A percentile compares a stretch with the other conserved stretches of the same genome.
These are phyloP conservation scores for Thinopyrum obtusiflorum DNA, from an alignment of 202 grass and related monocot species.

Conservation along the genomic window DNA sequence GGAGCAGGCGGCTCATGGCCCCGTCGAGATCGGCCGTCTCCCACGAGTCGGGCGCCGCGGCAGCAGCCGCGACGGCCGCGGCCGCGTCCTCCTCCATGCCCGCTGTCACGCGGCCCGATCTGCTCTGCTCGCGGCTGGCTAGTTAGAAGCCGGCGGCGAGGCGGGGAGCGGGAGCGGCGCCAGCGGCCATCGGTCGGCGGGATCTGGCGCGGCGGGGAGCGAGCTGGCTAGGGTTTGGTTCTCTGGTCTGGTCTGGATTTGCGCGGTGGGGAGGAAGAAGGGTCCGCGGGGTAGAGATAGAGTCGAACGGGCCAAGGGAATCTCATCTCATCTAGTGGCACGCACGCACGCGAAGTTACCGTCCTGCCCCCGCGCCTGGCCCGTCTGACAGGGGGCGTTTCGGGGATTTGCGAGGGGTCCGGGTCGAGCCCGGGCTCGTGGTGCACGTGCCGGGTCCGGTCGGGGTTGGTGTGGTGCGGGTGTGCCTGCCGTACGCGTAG, in stretches of 20 bases:
- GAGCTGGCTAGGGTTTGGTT: neutral
- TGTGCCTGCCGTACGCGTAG: neutral
- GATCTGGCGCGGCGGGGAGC: neutral
- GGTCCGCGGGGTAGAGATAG: neutral
- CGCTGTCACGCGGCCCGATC: neutral
- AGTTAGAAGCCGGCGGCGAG: neutral
- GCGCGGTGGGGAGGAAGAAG: neutral
- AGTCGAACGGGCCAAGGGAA: neutral
- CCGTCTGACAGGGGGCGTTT: neutral
- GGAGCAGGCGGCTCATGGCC: conserved; percentile 61
- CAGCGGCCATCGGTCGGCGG: neutral
- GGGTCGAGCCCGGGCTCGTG: neutral
- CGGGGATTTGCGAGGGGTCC: neutral
- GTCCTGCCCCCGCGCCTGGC: neutral
- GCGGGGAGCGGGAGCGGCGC: neutral
- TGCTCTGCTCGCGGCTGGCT: neutral
- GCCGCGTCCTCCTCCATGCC: conserved; percentile 15
- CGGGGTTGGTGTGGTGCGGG: neutral
- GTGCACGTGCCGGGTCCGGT: neutral
- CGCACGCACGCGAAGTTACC: neutral
- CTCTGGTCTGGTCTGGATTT: neutral
- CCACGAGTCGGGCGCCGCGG: conserved; percentile 70
- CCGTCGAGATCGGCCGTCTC: conserved; percentile 81
- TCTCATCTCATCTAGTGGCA: neutral
- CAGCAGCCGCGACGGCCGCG: neutral